Base-by-base conservation (phyloP, 1,284 basidiomycete species). In the Macrocystidia cucumis region DNA sequence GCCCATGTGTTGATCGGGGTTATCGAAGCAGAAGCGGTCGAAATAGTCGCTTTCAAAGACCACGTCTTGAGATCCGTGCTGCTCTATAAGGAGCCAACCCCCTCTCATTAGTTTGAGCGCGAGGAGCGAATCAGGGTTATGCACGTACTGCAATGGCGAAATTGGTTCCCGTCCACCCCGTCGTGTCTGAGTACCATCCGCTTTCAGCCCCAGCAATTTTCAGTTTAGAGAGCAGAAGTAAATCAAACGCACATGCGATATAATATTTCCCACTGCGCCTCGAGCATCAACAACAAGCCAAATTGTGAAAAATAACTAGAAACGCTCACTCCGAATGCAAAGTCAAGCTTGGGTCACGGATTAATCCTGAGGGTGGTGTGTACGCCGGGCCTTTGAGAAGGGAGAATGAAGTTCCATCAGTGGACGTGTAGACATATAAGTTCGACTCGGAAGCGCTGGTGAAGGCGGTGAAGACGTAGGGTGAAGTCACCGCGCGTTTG, bases 391-490 rank as follows among this genome's bases (percentile, higher is more conserved):
- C 57, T 36, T 58, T 55, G 18, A 58, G 31, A 13, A 60, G 38
- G 6, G 40, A 42, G 31, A 58, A 58, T 29, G 42, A 51, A n/a
- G 52, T 55, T 13, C 44, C 57, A 37, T 60, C 57, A 28, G 46
- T 48, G 11, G 55, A 58, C 0, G 57, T 57, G 35, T 57, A 60
- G 2, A 57, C 55, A 32, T 52, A 59, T 9, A 58, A 47, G 31
- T 59, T 58, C 7, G 55, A 57, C 33, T 58, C 53, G 2, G 56
- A 58, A 3, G 49, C 50, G 3, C 48, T 44, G 7, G 56, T 58
- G 43, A 59, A 59, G 2, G 54, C 56, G 0, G 57, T 57, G 42
- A 59, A 57, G 6, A 59, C 51, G 35, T 57, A 57, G 24, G 49
- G 51, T 9, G 53, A 44, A 4, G 50, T 40, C 12, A 59, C 50